Base-by-base conservation (phyloP, 2,329 filamentous ascomycete species). In the Paecilomyces variotii region DNA sequence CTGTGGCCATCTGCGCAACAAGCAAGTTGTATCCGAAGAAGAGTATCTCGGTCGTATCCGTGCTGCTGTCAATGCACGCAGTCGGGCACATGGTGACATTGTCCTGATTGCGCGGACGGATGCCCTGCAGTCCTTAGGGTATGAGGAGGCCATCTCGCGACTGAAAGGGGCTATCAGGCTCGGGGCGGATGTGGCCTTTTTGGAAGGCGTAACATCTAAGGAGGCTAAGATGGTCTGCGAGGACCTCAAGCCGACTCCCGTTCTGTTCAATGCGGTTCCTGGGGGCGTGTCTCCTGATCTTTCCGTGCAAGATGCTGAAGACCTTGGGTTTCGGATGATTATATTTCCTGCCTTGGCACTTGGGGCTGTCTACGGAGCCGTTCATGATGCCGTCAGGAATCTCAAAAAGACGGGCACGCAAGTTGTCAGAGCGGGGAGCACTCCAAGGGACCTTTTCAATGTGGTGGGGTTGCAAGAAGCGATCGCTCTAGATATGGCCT, bases 1-100 rank as follows among this genome's bases (percentile, higher is more conserved):
- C 19, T 77, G 75, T 62, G 74, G 74, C 1, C 74, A 77, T 60
- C 67, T 77, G 4, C 61, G 60, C 10, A 73, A 71, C 49, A 77
- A 75, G 65, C 49, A 67, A 30, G 56, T 71, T 4, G 66, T 69
- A 10, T 54, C 63, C 1, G 54, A 64, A 12, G 60, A 64, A 1
- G 62, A 64, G 25, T 71, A 61, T 54, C 56, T 64, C 24, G 58
- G 61, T 28, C 61, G 68, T 14, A 64, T 71, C 7, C 59, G 61
- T 10, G 68, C 67, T 1, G 67, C 67, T n/a, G 67, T 68, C 4
- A 62, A 65, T 2, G 70, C 74, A 6, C 70, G 74, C 14, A 32
- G 64, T 56, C 28, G 57, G 14, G 53, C 68, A 1, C 63, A 63
- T 10, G 65, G 66, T 12, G 70, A 74, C 54, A 72, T 74, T 39